Evolutionary conservation across 2,329 filamentous ascomycete genomes (phyloP).

Genomic region (Aspergillus ruber): DNA sequence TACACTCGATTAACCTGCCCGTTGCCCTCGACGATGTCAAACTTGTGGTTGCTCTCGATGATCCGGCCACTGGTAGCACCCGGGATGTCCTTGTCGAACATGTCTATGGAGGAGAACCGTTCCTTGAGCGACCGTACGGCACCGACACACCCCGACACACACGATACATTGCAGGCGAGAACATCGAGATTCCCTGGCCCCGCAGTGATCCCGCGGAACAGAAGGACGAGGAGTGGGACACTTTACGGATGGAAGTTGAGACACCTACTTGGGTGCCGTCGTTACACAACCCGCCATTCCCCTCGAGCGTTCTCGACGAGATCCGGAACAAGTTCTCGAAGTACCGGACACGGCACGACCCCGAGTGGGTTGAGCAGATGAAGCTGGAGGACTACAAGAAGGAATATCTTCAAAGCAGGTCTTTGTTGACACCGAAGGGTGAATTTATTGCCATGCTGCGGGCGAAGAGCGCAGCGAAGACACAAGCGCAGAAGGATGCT

Average conservation of each 20-base stretch:
- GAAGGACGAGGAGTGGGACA: slow-evolving; percentile 60
- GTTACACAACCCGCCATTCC: slow-evolving; percentile 71
- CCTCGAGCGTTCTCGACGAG: slow-evolving; percentile 72
- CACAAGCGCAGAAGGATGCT: slow-evolving; percentile 28
- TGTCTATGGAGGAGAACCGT: slow-evolving; percentile 50
- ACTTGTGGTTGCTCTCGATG: slow-evolving; percentile 69
- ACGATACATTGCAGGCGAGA: slow-evolving; percentile 61
- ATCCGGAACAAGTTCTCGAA: slow-evolving; percentile 74
- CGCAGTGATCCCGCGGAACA: slow-evolving; percentile 45
- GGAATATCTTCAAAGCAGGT: slow-evolving; percentile 39
- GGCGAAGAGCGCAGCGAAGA: slow-evolving; percentile 31
- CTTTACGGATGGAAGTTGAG: slow-evolving; percentile 68
- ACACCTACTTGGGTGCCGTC: slow-evolving; percentile 70
- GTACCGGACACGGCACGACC: slow-evolving; percentile 74
- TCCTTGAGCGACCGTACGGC: slow-evolving; percentile 46
- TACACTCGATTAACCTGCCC: slow-evolving; percentile 47
- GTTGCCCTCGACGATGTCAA: slow-evolving; percentile 67
- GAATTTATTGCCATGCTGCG: slow-evolving; percentile 33
- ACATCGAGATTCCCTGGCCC: slow-evolving; percentile 73
- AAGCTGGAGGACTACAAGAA: slow-evolving; percentile 51
- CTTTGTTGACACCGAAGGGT: slow-evolving; percentile 44
- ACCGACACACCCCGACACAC: slow-evolving; percentile 36
- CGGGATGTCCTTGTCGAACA: slow-evolving; percentile 74
- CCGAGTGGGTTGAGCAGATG: slow-evolving; percentile 63
- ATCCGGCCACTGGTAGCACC: slow-evolving; percentile 57